Evolutionary conservation across 495 filamentous ascomycete species (phyloP).

Genomic region (Penicillium bovifimosum): DNA sequence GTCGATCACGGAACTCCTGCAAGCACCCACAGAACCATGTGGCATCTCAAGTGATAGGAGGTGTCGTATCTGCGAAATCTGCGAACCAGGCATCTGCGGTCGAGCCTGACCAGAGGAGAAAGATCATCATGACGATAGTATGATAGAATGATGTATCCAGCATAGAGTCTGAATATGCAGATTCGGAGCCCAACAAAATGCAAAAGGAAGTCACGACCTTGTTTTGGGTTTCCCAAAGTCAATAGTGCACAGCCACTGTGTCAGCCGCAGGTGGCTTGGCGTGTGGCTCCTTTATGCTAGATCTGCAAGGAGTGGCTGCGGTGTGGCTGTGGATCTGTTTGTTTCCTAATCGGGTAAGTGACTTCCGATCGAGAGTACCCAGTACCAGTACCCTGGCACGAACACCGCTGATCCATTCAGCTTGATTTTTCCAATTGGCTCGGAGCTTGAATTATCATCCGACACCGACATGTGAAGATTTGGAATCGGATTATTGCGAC

Average conservation of each 20-base stretch:
- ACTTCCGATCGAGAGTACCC: not conserved
- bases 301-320: constrained; percentile 23
- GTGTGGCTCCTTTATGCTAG: constrained; percentile 9
- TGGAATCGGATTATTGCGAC: not conserved
- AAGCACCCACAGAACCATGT: not conserved
- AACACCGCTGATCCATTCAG: not conserved
- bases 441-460: not conserved
- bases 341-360: constrained; percentile 14
- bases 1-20: not conserved
- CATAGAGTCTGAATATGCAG: not conserved
- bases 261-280: constrained; percentile 18
- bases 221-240: not conserved
- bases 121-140: not conserved
- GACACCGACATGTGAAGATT: not conserved
- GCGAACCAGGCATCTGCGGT: not conserved
- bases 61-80: not conserved
- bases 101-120: not conserved
- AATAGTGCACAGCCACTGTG: constrained; percentile 22
- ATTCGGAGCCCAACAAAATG: constrained; percentile 11
- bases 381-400: constrained; percentile 1
- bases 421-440: not conserved
- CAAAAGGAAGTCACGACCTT: not conserved
- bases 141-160: too few relatives aligned
- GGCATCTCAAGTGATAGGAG: not conserved
- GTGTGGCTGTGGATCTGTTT: constrained; percentile 19